Evolutionary conservation across 2,329 filamentous ascomycete species (phyloP).

Genomic region (Sarocladium strictum): DNA sequence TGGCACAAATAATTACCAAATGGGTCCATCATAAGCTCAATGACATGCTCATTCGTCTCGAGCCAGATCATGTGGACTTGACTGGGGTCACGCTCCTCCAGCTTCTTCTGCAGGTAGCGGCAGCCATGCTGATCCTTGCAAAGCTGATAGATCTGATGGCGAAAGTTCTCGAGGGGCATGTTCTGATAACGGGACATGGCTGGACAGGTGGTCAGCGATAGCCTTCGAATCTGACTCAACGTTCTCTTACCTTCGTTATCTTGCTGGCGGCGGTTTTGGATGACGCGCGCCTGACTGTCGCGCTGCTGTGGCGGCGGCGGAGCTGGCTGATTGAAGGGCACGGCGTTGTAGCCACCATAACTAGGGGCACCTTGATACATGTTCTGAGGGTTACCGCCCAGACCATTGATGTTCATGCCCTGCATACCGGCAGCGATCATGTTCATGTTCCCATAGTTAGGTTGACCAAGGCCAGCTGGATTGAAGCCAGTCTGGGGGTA

Average conservation of each 20-base stretch:
- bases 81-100: conserved; percentile 80
- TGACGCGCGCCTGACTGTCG: conserved; percentile 71
- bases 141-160: conserved; percentile 77
- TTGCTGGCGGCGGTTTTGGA: conserved; percentile 67
- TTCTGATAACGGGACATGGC: conserved; percentile 78
- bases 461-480: conserved; percentile 11
- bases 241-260: conserved; percentile 62
- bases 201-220: conserved; percentile 27
- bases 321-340: conserved; percentile 37
- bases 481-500: conserved; percentile 20
- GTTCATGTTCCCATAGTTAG: conserved; percentile 36
- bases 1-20: conserved; percentile 99
- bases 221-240: background rate
- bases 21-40: conserved; percentile 97
- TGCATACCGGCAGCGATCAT: conserved; percentile 65
- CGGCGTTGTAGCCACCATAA: conserved; percentile 47
- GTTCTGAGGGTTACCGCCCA: conserved; percentile 14
- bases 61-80: conserved; percentile 89
- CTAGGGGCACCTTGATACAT: conserved; percentile 49
- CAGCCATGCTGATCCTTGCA: conserved; percentile 99
- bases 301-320: conserved; percentile 42
- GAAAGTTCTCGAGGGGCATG: conserved; percentile 71
- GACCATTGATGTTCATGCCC: conserved; percentile 51
- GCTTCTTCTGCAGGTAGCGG: conserved; percentile 92
- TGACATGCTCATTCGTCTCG: conserved; percentile 88